Base-by-base conservation (phyloP, 176 grass and related monocot genomes). In the Aegilops tauschii region DNA sequence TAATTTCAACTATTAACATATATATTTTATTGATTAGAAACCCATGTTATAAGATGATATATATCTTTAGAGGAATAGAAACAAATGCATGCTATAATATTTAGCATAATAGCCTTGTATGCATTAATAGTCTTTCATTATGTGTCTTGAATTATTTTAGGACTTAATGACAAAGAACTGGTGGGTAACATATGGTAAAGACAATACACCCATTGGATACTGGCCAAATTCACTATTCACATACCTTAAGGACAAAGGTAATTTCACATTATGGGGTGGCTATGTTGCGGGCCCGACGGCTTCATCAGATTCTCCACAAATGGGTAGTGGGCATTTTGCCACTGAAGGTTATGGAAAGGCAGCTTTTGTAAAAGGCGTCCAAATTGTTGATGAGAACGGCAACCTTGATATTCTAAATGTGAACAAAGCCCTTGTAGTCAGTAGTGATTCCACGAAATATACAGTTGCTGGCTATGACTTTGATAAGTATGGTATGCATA, bases 241-340 rank as follows among this genome's bases (percentile, higher is more conserved):
- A 14, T 3, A 25, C 62, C 3, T 88, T 8, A 69, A 30, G 8
- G 63, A 80, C 1, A 71, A 61, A 13, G 83, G 61, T 17, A 32
- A 21, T 12, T 61, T 14, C n/a, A 58, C 44, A 18, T 21, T 49
- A 5, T 61, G 65, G 35, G 85, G 85, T 4, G 85, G 85, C 27
- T 35, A 28, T 23, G 80, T 84, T 27, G 27, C 40, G 12, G 68
- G 30, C 0, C 80, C 79, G 5, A 54, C 44, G 0, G 59, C 40
- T 4, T 59, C 35, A 5, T 18, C 23, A 1, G 20, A 75, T 2
- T 64, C 70, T 14, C 79, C 32, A 4, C 42, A 5, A 8, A 87
- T 91, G 65, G 88, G 88, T 1, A 87, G 89, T 20, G 89, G 85
- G 0, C 89, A 73, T 71, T 91, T 91, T 31, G 84, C 89, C 1